Conservation (phyloP, 2,329 filamentous ascomycete species). For the Phialemoniopsis sp. region DNA sequence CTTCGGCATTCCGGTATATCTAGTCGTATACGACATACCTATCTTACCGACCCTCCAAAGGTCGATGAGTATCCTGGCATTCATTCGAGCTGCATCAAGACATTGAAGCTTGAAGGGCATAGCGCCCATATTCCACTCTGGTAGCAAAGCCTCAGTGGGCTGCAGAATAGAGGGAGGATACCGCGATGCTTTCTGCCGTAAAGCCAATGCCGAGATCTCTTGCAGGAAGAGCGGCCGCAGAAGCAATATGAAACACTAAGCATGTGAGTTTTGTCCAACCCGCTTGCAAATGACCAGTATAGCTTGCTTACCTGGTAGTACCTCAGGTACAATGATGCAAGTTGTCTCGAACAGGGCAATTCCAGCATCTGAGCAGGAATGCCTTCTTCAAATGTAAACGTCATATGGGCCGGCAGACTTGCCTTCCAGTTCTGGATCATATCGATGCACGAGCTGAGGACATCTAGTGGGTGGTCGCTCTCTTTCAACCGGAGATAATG, state of each 20-base stretch:
- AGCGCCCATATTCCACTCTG: not conserved
- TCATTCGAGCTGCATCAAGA: constrained; percentile 7
- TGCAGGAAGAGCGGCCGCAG: constrained; percentile 10
- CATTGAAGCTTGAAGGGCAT: constrained; percentile 5
- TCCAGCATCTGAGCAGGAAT: constrained; percentile 5
- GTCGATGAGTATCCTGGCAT: constrained; percentile 6
- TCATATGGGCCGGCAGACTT: not conserved
- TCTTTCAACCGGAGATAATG: constrained; percentile 1
- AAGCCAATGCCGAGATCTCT: constrained; percentile 1
- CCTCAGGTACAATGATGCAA: constrained; percentile 7
- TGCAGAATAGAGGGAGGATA: too few relatives aligned
- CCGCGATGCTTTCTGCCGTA: not conserved
- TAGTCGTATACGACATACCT: constrained; percentile 2
- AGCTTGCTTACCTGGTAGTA: constrained; percentile 7
- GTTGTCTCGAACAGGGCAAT: not conserved
- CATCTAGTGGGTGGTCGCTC: not conserved
- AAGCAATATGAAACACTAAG: constrained; percentile 8
- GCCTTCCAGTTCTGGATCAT: constrained; percentile 6
- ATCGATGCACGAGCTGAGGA: constrained; percentile 4
- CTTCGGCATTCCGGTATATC: too few relatives aligned
- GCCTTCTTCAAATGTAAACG: constrained; percentile 3
- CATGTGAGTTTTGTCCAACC: too few relatives aligned
- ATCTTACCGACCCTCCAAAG: constrained; percentile 8
- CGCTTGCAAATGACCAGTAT: too few relatives aligned
- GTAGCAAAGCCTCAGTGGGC: too few relatives aligned